A percentile compares a stretch with the other conserved stretches of the same genome.
Evolutionary conservation across 1,139 yeast species (phyloP).

Genomic region (Protomyces arabidopsidicola): DNA sequence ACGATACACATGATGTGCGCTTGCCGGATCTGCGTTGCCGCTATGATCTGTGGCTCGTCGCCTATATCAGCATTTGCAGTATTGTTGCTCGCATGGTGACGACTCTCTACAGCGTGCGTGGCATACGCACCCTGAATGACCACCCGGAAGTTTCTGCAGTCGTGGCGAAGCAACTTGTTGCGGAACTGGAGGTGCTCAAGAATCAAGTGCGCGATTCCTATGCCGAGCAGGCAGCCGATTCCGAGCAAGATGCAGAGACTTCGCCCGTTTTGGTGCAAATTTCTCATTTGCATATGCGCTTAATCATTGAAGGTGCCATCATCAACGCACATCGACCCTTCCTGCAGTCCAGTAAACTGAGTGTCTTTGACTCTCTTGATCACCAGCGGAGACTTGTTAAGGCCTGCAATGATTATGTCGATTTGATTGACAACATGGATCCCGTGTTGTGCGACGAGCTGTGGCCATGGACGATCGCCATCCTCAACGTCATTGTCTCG

Average conservation of each 20-base stretch:
- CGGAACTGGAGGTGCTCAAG: neutral
- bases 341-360: neutral
- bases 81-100: neutral
- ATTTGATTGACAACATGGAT: neutral
- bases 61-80: neutral
- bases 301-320: conserved; percentile 4
- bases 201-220: neutral
- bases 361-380: conserved; percentile 9
- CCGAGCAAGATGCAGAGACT: neutral
- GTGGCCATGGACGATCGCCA: neutral
- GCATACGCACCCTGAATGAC: neutral
- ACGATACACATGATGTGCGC: neutral
- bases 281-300: neutral
- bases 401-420: neutral
- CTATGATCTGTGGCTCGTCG: neutral
- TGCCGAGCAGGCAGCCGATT: neutral
- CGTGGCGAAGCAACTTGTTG: neutral
- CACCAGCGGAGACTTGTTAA: neutral
- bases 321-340: conserved; percentile 14
- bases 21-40: neutral
- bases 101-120: neutral
- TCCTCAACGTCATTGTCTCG: neutral
- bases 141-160: conserved; percentile 3
- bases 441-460: neutral
- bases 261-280: neutral